Evolutionary conservation across 495 filamentous ascomycete species (phyloP), one percentile per base, ranked within the genome.

Genomic region (Podospora tetraspora): DNA sequence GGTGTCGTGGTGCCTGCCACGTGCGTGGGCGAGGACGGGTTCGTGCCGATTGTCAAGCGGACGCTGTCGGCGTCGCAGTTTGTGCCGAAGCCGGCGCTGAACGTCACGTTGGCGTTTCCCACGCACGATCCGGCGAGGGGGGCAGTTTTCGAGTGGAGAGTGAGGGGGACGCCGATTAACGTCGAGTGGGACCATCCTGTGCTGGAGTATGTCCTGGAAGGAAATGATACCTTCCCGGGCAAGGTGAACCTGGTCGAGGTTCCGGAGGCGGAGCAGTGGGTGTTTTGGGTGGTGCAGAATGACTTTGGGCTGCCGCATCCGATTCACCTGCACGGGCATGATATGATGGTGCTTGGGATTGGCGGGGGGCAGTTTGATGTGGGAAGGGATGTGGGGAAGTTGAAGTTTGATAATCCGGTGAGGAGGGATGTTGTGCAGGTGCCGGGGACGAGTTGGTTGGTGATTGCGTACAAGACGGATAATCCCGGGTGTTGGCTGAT

Each of bases 321-420:
- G 13, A 83, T 87, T 37, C 84, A 88, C 66, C 74, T 90, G 12
- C 84, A 88, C 72, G 86, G 86, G 1, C 82, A 89, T 73, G 81
- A 88, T 66, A 90, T 90, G 75, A 77, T 75, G 57, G 78, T 88
- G 11, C 75, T 90, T 4, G 80, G 80, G 16, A 82, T 88, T 67
- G 79, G 77, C 52, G 22, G 63, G 8, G 75, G 70, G 21, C 75
- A 74, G 75, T 86, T 81, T 69, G 75, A 67, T 58, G 24, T 67
- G n/a, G 22, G 56, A 21, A 61, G 69, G 24, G 69, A 76, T 57
- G 64, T 68, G 21, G 64, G 57, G 5, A 72, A 63, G 12, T 70
- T 85, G 16, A 77, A 81, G 9, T 74, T 78, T 61, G 63, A 75
- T 13, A 87, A 82, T 71, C 77, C 76, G 2, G 37, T 71, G 24